A percentile compares a stretch with the other conserved stretches of the same genome.
phyloP scores from a whole-genome alignment of 495 filamentous ascomycete genomes.

The Clohesyomyces aquaticus region DNA sequence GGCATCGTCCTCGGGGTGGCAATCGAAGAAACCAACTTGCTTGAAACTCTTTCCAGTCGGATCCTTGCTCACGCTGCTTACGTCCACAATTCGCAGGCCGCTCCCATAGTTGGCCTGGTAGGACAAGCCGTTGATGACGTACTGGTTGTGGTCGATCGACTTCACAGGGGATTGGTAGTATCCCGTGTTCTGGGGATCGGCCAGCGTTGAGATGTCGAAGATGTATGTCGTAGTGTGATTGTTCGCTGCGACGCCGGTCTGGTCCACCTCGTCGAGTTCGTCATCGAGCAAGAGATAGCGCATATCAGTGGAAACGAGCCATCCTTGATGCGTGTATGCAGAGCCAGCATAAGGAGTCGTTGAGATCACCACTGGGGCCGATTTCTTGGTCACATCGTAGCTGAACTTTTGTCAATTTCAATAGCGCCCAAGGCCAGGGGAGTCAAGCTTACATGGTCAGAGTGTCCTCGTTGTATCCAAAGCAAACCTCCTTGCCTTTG shows the following conservation, averaged over 20 bases:
- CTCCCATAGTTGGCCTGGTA: constrained; percentile 65
- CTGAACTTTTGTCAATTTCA: no score
- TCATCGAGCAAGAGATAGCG: constrained; percentile 63
- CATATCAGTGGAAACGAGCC: constrained; percentile 58
- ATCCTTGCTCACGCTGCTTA: constrained; percentile 55
- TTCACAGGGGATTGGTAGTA: constrained; percentile 54
- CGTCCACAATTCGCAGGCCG: constrained; percentile 60
- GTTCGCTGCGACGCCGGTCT: constrained; percentile 20
- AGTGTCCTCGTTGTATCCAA: constrained; percentile 59
- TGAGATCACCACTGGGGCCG: constrained; percentile 51
- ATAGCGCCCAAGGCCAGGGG: no score
- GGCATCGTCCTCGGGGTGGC: constrained; percentile 64
- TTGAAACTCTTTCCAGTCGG: constrained; percentile 55
- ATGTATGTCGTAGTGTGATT: constrained; percentile 45
- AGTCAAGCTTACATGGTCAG: no score
- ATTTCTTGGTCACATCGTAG: constrained; percentile 63
- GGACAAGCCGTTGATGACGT: constrained; percentile 55
- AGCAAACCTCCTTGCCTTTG: constrained; percentile 60
- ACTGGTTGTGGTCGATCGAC: constrained; percentile 66
- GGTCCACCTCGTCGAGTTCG: constrained; percentile 58
- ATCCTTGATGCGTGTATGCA: constrained; percentile 65
- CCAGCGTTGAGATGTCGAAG: constrained; percentile 41
- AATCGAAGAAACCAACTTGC: constrained; percentile 62
- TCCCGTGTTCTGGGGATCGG: constrained; percentile 54
- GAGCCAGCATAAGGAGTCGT: constrained; percentile 59